These are phyloP conservation scores for Suillus variegatus DNA, from an alignment of 768 basidiomycete genomes.

Conservation along the genomic window DNA sequence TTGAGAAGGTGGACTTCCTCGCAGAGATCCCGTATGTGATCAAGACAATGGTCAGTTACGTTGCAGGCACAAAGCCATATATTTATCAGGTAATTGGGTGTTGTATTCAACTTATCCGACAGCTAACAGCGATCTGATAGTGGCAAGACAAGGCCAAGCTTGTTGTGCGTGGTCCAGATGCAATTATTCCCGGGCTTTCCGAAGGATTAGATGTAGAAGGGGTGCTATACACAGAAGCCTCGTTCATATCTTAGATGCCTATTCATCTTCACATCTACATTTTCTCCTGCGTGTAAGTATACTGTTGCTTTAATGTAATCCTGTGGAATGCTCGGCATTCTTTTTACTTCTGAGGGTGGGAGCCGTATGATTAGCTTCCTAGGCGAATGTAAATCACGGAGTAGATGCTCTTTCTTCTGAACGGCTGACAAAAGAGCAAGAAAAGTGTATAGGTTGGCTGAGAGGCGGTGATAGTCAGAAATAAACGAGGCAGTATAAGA, in stretches of 20 bases:
- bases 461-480: neutral
- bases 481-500: neutral
- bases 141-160: slow-evolving; percentile 61
- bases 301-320: slow-evolving; percentile 3
- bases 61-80: slow-evolving; percentile 90
- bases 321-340: neutral
- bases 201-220: slow-evolving; percentile 59
- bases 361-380: neutral
- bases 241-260: slow-evolving; percentile 69
- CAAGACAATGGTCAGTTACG: slow-evolving; percentile 91
- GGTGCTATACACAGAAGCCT: slow-evolving; percentile 82
- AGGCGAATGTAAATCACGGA: neutral
- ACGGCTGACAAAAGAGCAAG: slow-evolving; percentile 25
- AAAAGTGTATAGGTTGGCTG: slow-evolving; percentile 24
- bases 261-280: neutral
- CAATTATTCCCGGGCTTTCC: slow-evolving; percentile 41
- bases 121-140: slow-evolving; percentile 30
- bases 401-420: slow-evolving; percentile 9
- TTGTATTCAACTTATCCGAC: neutral
- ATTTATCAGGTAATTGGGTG: slow-evolving; percentile 78
- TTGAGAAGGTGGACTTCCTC: slow-evolving; percentile 93
- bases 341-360: neutral
- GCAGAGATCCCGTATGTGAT: slow-evolving; percentile 93
- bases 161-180: slow-evolving; percentile 43
- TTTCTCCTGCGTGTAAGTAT: neutral